phyloP scores from a whole-genome alignment of 257 asterid genomes.

The Agastache rugosa region DNA sequence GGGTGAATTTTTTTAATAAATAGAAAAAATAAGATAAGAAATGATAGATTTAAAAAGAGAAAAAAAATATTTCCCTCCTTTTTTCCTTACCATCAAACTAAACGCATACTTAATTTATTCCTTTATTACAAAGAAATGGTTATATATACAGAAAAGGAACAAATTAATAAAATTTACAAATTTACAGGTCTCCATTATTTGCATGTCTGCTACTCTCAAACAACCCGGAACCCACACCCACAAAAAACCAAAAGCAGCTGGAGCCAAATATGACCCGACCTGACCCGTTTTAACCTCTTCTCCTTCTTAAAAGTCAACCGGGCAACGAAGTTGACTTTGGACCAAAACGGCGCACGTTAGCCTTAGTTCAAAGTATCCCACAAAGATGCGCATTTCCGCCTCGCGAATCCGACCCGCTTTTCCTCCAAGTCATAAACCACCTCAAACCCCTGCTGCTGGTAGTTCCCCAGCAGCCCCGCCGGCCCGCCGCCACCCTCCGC shows the following conservation, averaged over 20 bases:
- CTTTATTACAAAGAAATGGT: neutral
- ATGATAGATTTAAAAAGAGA: no score
- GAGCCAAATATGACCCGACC: neutral
- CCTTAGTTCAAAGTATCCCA: constrained; percentile 67
- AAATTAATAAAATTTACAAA: neutral
- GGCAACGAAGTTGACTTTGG: neutral
- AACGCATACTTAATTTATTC: no score
- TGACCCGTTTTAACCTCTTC: constrained; percentile 16
- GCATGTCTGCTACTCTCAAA: constrained; percentile 12
- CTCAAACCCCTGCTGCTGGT: constrained; percentile 97
- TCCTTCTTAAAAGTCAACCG: constrained; percentile 18
- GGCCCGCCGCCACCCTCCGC: constrained; percentile 81
- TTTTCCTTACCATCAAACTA: no score
- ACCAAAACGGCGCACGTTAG: constrained; percentile 39
- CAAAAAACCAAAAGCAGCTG: constrained; percentile 2
- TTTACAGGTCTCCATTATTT: constrained; percentile 17
- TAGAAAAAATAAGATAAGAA: no score
- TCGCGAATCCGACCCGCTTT: constrained; percentile 80
- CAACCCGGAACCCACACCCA: neutral
- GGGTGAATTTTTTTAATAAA: no score
- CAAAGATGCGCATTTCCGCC: constrained; percentile 78
- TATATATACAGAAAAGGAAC: neutral
- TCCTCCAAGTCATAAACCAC: constrained; percentile 89
- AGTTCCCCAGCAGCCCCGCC: constrained; percentile 92
- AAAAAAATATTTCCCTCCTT: no score